A percentile compares a stretch with the other conserved stretches of the same genome.
These are phyloP conservation scores for Volutella citrinella DNA, from an alignment of 2,329 filamentous ascomycete species.

Conservation along the genomic window DNA sequence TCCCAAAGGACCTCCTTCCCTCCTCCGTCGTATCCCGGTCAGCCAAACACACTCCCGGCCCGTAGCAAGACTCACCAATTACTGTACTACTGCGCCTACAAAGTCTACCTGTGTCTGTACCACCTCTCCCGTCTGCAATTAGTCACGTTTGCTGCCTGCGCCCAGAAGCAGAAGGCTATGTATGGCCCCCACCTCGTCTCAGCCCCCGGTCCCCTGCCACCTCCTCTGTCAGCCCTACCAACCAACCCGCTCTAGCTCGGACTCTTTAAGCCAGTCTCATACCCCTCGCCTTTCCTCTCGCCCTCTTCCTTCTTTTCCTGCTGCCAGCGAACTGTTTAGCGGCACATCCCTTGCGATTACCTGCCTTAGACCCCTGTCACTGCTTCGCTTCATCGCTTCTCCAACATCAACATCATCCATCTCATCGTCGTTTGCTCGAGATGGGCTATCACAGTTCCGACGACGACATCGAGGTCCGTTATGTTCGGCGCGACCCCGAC, in stretches of 20 bases:
- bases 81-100: too few species aligned
- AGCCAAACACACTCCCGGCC: too few species aligned
- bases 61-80: too few species aligned
- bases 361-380: not conserved
- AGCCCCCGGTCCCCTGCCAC: slow-evolving; percentile 20
- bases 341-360: too few species aligned
- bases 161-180: too few species aligned
- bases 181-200: slow-evolving; percentile 16
- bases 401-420: not conserved
- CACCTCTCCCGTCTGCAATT: too few species aligned
- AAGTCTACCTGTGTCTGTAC: too few species aligned
- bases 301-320: slow-evolving; percentile 4
- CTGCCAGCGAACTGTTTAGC: too few species aligned
- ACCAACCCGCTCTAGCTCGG: slow-evolving; percentile 4
- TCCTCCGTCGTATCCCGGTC: too few species aligned
- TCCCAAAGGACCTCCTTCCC: too few species aligned
- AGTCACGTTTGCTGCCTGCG: too few species aligned
- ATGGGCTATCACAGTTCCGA: slow-evolving; percentile 39
- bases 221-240: slow-evolving; percentile 21
- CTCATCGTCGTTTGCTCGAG: slow-evolving; percentile 5
- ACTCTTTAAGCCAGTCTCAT: slow-evolving; percentile 4
- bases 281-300: slow-evolving; percentile 3
- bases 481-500: slow-evolving; percentile 41
- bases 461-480: slow-evolving; percentile 50
- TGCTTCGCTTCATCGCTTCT: slow-evolving; percentile 3